Conservation (phyloP, 23 red algal genomes). For the Gracilariopsis chorda region DNA sequence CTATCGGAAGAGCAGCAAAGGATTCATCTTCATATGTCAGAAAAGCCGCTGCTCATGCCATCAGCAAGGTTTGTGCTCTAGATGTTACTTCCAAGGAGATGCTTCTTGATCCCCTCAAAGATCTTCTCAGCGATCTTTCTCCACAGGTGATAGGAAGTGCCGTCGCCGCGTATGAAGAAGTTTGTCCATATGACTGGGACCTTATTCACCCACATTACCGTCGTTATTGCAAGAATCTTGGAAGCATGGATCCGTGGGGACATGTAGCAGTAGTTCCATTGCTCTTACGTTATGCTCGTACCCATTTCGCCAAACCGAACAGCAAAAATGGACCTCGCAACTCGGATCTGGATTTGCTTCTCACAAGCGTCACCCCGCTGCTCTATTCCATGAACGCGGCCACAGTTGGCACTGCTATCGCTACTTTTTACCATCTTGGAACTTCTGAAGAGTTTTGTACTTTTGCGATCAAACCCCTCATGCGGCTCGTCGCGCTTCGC, state of each 20-base stretch:
- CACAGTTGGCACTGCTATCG: constrained; percentile 55
- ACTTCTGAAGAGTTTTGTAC: constrained; percentile 30
- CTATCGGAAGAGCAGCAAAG: constrained; percentile 64
- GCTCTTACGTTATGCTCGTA: constrained; percentile 70
- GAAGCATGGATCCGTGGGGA: constrained; percentile 63
- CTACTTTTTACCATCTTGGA: constrained; percentile 48
- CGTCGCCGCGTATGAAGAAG: constrained; percentile 55
- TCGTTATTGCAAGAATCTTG: constrained; percentile 41
- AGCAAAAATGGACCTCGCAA: background rate
- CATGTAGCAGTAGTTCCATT: constrained; percentile 47
- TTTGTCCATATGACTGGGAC: constrained; percentile 52
- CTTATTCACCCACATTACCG: constrained; percentile 79
- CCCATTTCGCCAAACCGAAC: constrained; percentile 56
- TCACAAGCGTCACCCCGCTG: constrained; percentile 41
- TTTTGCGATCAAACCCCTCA: constrained; percentile 47
- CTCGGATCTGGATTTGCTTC: constrained; percentile 49
- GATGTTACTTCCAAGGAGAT: constrained; percentile 68
- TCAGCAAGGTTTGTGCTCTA: constrained; percentile 76
- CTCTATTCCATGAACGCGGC: constrained; percentile 42
- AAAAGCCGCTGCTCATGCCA: constrained; percentile 82
- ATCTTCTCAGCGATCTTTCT: constrained; percentile 62
- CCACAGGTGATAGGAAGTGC: constrained; percentile 66
- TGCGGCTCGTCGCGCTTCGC: constrained; percentile 53
- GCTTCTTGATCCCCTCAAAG: constrained; percentile 59
- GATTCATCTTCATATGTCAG: constrained; percentile 87